Evolutionary conservation across 805 yeast genomes (phyloP), one percentile per base, ranked within the genome.

Genomic region (Saccharomyces paradoxus): DNA sequence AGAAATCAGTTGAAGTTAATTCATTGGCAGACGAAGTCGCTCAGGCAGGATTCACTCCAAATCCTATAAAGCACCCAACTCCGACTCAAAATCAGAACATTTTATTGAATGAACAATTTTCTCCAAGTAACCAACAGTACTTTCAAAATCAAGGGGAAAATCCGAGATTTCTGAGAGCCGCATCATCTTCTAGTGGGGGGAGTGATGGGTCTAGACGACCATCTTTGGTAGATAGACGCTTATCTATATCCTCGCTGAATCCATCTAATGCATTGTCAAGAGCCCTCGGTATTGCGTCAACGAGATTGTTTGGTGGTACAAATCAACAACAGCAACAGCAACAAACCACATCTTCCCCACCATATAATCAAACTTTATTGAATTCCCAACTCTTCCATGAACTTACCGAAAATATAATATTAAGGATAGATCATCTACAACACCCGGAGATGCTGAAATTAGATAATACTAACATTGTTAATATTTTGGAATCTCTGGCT

Each of bases 11-110:
- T 3, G 98, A 94, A 67, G 96, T 92, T 8, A 92, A 92, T 73
- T 92, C 96, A 2, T 76, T 94, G 55, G 99, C 99, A 2, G 98
- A 92, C 69, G 97, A 91, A 67, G 73, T 92, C 51, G 91, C 89
- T 3, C 62, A 62, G 48, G 51, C 62, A 13, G 63, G 62, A 5
- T 50, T 59, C 13, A 46, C 28, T 10, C 46, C 50, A 37, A 37
- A 31, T 21, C 26, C 50, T 12, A 30, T 24, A 22, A 29, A 29
- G 17, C 26, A 29, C 21, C 41, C n/a, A 30, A 21, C 50, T 6
- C 28, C 24, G 3, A 22, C 50, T 21, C 44, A n/a, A 22, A n/a
- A 50, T 21, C 37, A 49, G n/a, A 49, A 49, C 14, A 29, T 50
- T 32, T 37, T 37, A 37, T 21, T 17, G 13, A 37, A 37, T 10